phyloP scores from a whole-genome alignment of 2,329 filamentous ascomycete species.

The Ilyonectria destructans region DNA sequence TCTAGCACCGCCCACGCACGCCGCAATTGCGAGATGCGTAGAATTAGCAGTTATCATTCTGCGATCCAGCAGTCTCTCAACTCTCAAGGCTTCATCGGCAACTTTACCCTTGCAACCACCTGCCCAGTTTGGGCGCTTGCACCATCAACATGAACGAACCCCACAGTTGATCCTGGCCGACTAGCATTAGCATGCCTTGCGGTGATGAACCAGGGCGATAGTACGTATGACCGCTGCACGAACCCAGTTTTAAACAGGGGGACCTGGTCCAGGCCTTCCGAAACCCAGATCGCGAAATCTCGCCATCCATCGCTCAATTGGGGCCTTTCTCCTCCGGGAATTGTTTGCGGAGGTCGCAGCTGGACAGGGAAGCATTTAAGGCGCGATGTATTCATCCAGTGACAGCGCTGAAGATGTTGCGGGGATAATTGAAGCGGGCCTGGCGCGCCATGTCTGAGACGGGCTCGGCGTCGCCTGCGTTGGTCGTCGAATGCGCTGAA shows the following conservation, averaged over 20 bases:
- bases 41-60: background rate
- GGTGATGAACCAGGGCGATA: slow-evolving; percentile 47
- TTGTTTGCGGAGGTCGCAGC: slow-evolving; percentile 27
- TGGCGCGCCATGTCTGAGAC: slow-evolving; percentile 26
- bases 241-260: slow-evolving; percentile 44
- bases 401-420: slow-evolving; percentile 12
- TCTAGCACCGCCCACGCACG: background rate
- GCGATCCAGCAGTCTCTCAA: background rate
- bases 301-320: slow-evolving; percentile 34
- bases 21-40: background rate
- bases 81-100: slow-evolving; percentile 22
- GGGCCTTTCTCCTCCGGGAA: slow-evolving; percentile 25
- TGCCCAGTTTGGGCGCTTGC: slow-evolving; percentile 31
- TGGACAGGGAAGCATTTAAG: slow-evolving; percentile 23
- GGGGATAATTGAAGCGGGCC: slow-evolving; percentile 23
- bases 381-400: slow-evolving; percentile 18
- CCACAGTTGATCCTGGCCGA: slow-evolving; percentile 28
- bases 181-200: slow-evolving; percentile 33
- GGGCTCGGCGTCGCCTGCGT: slow-evolving; percentile 37
- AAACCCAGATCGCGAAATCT: slow-evolving; percentile 42
- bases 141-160: slow-evolving; percentile 38
- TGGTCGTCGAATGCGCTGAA: slow-evolving; percentile 36
- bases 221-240: slow-evolving; percentile 46
- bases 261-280: slow-evolving; percentile 34
- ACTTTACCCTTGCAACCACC: slow-evolving; percentile 21